Conservation (phyloP, 805 yeast species). For the Blastobotrys attinorum region DNA sequence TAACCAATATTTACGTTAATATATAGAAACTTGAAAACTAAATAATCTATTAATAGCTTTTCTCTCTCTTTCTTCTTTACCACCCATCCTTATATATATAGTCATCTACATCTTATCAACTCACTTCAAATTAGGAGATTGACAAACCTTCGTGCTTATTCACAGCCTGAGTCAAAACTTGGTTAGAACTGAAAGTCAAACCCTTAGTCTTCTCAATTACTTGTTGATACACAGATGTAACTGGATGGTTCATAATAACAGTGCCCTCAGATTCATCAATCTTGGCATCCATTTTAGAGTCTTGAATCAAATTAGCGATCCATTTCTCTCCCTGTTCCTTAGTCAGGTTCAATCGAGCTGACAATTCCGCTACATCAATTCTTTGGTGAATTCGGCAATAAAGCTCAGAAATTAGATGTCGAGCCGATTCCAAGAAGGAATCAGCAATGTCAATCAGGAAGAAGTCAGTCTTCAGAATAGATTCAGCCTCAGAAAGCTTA, state of each 20-base stretch:
- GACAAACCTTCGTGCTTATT: conserved; percentile 2
- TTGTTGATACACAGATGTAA: conserved; percentile 54
- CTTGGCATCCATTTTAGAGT: conserved; percentile 45
- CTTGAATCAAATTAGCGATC: conserved; percentile 43
- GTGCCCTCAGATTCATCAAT: conserved; percentile 45
- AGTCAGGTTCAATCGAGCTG: conserved; percentile 37
- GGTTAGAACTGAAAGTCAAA: conserved; percentile 50
- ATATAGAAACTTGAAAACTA: too few relatives aligned
- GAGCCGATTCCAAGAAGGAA: conserved; percentile 39
- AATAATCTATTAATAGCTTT: too few relatives aligned
- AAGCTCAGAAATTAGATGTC: conserved; percentile 45
- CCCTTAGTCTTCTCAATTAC: conserved; percentile 64
- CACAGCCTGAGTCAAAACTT: conserved; percentile 31
- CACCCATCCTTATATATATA: too few relatives aligned
- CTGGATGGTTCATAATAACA: conserved; percentile 46
- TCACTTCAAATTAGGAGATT: neutral
- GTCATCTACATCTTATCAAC: too few relatives aligned
- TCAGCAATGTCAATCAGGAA: conserved; percentile 40
- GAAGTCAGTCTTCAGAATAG: conserved; percentile 46
- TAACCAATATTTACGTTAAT: too few relatives aligned
- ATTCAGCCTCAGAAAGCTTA: conserved; percentile 41
- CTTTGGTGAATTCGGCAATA: conserved; percentile 47
- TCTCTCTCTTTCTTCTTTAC: too few relatives aligned
- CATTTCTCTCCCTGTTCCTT: conserved; percentile 44
- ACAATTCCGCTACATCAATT: conserved; percentile 39